Evolutionary conservation across 2,329 filamentous ascomycete genomes (phyloP).

Genomic region (Penicillium capsulatum): DNA sequence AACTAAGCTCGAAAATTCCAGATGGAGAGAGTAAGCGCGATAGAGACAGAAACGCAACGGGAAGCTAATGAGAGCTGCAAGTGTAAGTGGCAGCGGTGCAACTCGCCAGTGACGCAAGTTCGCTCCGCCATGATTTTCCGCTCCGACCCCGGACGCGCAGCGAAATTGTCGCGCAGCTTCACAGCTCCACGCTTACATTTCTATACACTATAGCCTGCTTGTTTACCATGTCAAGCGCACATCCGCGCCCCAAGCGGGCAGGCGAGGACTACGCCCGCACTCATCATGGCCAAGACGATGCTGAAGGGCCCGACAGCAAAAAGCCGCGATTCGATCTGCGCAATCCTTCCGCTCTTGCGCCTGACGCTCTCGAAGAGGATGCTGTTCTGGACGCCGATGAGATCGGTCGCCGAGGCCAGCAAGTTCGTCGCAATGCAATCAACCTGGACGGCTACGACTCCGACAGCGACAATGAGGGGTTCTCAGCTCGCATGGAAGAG

Average conservation of each 20-base stretch:
- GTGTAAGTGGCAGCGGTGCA: conserved; percentile 7
- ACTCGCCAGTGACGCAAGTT: conserved; percentile 37
- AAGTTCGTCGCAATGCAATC: conserved; percentile 85
- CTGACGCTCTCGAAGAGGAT: conserved; percentile 71
- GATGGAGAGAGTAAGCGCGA: neutral
- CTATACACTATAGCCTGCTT: neutral
- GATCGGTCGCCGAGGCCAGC: conserved; percentile 67
- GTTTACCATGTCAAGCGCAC: conserved; percentile 53
- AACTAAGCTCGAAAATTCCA: neutral
- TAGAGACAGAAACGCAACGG: too few species aligned
- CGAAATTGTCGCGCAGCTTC: conserved; percentile 3
- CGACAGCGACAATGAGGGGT: conserved; percentile 86
- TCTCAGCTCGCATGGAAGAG: conserved; percentile 67
- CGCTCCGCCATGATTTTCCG: conserved; percentile 39
- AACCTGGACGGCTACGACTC: conserved; percentile 97
- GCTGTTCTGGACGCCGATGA: conserved; percentile 84
- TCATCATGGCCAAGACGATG: conserved; percentile 58
- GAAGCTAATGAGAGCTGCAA: too few species aligned
- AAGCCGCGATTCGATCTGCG: conserved; percentile 90
- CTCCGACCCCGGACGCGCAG: conserved; percentile 32
- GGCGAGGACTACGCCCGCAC: conserved; percentile 76
- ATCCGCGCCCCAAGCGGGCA: conserved; percentile 75
- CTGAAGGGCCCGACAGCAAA: conserved; percentile 54
- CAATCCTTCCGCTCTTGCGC: conserved; percentile 86
- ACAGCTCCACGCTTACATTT: conserved; percentile 5